Evolutionary conservation across 148 eudicot genomes (phyloP).

Genomic region (Oxyria digyna): DNA sequence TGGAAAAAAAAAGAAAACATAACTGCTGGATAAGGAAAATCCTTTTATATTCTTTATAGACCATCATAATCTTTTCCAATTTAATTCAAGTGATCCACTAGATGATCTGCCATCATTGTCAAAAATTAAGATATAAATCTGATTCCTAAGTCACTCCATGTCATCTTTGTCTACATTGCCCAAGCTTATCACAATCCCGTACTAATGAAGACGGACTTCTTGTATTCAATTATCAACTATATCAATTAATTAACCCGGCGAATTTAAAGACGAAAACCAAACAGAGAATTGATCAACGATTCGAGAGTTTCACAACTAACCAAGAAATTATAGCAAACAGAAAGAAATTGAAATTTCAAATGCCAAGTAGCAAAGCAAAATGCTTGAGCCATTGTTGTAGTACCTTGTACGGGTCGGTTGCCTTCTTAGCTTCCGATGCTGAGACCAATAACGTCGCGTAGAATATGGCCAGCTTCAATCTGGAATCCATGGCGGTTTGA

Average conservation of each 20-base stretch:
- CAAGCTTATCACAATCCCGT: background rate
- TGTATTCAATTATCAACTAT: background rate
- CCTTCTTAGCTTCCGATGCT: constrained; percentile 31
- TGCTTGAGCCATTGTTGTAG: too few relatives aligned
- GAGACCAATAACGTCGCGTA: constrained; percentile 19
- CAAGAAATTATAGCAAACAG: background rate
- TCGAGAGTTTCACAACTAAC: background rate
- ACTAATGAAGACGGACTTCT: background rate
- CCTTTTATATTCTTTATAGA: background rate
- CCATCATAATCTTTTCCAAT: too few relatives aligned
- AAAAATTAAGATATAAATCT: background rate
- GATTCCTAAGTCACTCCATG: background rate
- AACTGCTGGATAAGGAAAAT: background rate
- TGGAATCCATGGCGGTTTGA: constrained; percentile 23
- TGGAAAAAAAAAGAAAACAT: background rate
- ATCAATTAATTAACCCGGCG: background rate
- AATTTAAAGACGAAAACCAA: background rate
- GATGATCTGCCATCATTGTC: too few relatives aligned
- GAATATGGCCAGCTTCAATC: constrained; percentile 14
- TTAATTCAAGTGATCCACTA: too few relatives aligned
- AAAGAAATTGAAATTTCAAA: too few relatives aligned
- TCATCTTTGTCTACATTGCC: background rate
- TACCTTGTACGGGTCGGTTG: constrained; percentile 53
- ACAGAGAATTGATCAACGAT: background rate
- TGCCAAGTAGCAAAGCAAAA: too few relatives aligned